Conservation (phyloP, 1,139 yeast genomes). For the Hyphopichia pseudoburtonii region DNA sequence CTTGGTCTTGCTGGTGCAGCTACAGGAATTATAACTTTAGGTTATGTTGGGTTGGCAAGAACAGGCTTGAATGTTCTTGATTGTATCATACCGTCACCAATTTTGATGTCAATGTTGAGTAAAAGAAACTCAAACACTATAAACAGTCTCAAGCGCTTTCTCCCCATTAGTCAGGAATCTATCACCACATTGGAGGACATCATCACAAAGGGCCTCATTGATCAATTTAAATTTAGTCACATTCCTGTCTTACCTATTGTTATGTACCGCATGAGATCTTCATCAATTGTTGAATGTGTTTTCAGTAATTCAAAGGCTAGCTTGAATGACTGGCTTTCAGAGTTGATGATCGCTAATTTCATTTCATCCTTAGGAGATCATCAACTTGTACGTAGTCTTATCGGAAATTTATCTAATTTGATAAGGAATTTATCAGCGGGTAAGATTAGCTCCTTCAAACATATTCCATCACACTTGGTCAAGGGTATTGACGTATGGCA, state of each 20-base stretch:
- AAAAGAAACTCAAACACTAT: slow-evolving; percentile 9
- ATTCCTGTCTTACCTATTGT: slow-evolving; percentile 43
- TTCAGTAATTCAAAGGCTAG: slow-evolving; percentile 15
- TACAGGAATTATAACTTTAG: slow-evolving; percentile 44
- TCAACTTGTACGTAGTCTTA: slow-evolving; percentile 21
- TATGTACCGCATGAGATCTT: slow-evolving; percentile 39
- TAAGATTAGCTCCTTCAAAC: background rate
- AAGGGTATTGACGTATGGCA: slow-evolving; percentile 30
- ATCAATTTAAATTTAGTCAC: slow-evolving; percentile 41
- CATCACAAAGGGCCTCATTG: slow-evolving; percentile 34
- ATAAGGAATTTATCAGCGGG: too few relatives aligned
- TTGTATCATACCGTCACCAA: slow-evolving; percentile 34
- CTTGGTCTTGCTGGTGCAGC: slow-evolving; percentile 42
- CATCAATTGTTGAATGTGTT: slow-evolving; percentile 33
- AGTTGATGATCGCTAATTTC: slow-evolving; percentile 37
- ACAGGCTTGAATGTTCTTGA: slow-evolving; percentile 44
- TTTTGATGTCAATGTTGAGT: slow-evolving; percentile 32
- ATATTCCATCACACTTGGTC: slow-evolving; percentile 10
- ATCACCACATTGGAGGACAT: slow-evolving; percentile 37
- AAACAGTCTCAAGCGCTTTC: background rate
- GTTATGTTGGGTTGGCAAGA: slow-evolving; percentile 42
- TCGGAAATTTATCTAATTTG: slow-evolving; percentile 9
- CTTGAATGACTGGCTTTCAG: slow-evolving; percentile 28
- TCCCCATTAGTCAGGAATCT: slow-evolving; percentile 14
- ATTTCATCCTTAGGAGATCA: slow-evolving; percentile 43